These are phyloP conservation scores for Eustoma russellianum DNA, from an alignment of 257 asterid species.

Conservation along the genomic window DNA sequence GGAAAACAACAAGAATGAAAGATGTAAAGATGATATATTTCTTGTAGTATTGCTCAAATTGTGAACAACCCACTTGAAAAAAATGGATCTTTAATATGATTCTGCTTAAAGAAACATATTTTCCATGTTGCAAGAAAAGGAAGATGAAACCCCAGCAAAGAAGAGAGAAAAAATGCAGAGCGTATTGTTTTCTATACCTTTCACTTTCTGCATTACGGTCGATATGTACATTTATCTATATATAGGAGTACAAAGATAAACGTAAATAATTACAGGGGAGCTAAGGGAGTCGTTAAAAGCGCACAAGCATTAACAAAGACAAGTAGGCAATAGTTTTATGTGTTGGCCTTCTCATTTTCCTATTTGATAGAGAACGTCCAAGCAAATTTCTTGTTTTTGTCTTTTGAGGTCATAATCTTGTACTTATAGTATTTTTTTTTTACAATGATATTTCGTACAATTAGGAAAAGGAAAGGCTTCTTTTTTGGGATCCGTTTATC, in stretches of 20 bases:
- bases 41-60: not conserved
- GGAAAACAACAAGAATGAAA: not conserved
- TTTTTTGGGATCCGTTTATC: no score
- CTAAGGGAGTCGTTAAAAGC: not conserved
- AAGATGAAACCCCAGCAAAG: conserved; percentile 1
- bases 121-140: conserved; percentile 1
- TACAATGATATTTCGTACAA: not conserved
- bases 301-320: not conserved
- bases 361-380: conserved; percentile 19
- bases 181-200: not conserved
- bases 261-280: not conserved
- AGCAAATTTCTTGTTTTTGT: no score
- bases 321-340: not conserved
- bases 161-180: conserved; percentile 13
- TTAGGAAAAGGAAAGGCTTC: conserved; percentile 1
- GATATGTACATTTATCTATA: not conserved
- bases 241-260: conserved; percentile 2
- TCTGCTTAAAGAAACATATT: conserved; percentile 7
- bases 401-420: conserved; percentile 14
- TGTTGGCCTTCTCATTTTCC: conserved; percentile 1
- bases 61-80: conserved; percentile 15
- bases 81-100: conserved; percentile 14
- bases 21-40: conserved; percentile 20
- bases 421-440: not conserved
- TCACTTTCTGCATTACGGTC: not conserved